Evolutionary conservation across 2,329 filamentous ascomycete genomes (phyloP).

Genomic region (Fusarium newnesense): DNA sequence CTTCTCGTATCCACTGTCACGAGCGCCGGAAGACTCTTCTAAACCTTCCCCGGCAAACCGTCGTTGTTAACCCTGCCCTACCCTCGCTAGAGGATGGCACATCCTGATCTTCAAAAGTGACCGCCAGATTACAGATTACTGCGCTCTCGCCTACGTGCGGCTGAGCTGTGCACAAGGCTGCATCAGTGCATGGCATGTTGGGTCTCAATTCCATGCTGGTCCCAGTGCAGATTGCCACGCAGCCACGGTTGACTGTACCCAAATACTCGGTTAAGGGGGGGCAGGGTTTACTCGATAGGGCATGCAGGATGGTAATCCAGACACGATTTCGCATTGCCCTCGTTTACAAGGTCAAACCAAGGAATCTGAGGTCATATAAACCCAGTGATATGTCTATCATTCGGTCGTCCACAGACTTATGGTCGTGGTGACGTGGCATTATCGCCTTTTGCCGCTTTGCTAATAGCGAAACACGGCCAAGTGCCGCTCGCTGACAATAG

Average conservation of each 20-base stretch:
- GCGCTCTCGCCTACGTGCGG: constrained; percentile 20
- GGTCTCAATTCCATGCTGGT: constrained; percentile 31
- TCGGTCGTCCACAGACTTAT: constrained; percentile 11
- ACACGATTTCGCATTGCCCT: constrained; percentile 34
- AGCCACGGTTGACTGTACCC: constrained; percentile 36
- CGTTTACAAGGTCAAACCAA: constrained; percentile 26
- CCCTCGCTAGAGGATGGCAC: constrained; percentile 32
- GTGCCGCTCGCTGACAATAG: constrained; percentile 23
- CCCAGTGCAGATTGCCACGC: constrained; percentile 31
- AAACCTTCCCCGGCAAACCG: constrained; percentile 15
- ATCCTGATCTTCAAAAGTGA: constrained; percentile 32
- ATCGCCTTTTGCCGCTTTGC: constrained; percentile 21
- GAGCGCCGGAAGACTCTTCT: constrained; percentile 20
- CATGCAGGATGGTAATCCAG: constrained; percentile 42
- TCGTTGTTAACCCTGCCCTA: constrained; percentile 35
- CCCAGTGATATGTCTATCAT: constrained; percentile 4
- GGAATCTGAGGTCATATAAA: constrained; percentile 14
- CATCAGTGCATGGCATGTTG: constrained; percentile 5
- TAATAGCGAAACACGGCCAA: constrained; percentile 31
- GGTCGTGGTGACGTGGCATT: constrained; percentile 40
- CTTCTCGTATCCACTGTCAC: constrained; percentile 33
- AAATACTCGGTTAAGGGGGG: constrained; percentile 42
- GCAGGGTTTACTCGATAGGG: constrained; percentile 36
- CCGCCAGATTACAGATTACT: constrained; percentile 22
- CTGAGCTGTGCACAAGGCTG: constrained; percentile 31